Base-by-base conservation (phyloP, 805 yeast genomes). In the Priceomyces carsonii region DNA sequence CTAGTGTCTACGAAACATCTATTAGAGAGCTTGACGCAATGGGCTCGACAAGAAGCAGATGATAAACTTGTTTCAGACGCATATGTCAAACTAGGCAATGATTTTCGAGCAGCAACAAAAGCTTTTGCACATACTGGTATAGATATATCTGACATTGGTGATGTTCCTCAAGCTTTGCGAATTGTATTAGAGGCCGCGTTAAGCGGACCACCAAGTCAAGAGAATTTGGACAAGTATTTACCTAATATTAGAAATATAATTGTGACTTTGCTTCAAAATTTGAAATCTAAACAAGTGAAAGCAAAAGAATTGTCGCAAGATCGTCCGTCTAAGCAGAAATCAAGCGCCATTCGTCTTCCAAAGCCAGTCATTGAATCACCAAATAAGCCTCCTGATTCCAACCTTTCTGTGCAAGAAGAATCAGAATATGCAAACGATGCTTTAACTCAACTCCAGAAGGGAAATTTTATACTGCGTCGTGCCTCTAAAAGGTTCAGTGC, bases 401-500 rank as follows among this genome's bases (percentile, higher is more conserved):
- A 26, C 18, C n/a, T n/a, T n/a, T n/a, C n/a, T n/a, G n/a, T n/a
- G n/a, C n/a, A n/a, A n/a, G n/a, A n/a, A n/a, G n/a, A n/a, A n/a
- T 7, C 15, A 14, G 17, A 13, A 6, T 8, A 10, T 5, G 12
- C 24, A 9, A 42, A 50, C 23, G 88, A 83, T 47, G 88, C 96
- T 0, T 66, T 90, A 18, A 69, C 80, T 0, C 86, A 85, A 47
- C 67, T 91, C 7, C 96, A 91, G 51, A 80, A 82, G 29, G 87
- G 90, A 3, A 86, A 85, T 31, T 83, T 86, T 3, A 66, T 93
- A 20, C 95, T 84, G 65, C 75, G 99, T 47, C 75, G 96, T 42
- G 99, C 98, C 0, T 90, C 97, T 0, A 83, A 91, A 48, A 69
- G 99, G 36, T 91, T 84, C 54, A 88, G 96, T 4, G 96, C 97